Percentiles rank a stretch among this genome's conserved stretches.
Conservation (phyloP, 2,329 filamentous ascomycete species). For the Claviceps arundinis region DNA sequence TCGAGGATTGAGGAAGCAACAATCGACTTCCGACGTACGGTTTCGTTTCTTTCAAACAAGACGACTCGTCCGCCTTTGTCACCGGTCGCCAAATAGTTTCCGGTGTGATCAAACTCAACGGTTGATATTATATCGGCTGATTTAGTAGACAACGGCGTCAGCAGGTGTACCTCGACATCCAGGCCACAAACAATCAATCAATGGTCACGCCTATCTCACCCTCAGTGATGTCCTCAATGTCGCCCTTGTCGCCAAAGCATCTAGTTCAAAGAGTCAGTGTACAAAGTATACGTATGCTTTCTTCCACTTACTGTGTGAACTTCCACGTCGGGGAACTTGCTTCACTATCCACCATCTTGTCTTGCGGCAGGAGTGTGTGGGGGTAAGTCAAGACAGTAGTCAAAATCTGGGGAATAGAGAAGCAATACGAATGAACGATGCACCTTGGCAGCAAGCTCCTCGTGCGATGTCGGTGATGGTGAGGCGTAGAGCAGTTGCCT, state of each 20-base stretch:
- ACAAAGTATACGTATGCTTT: constrained; percentile 7
- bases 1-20: neutral
- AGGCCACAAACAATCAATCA: constrained; percentile 1
- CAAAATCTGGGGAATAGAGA: neutral
- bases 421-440: neutral
- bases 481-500: constrained; percentile 2
- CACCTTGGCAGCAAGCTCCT: neutral
- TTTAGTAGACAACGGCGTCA: constrained; percentile 11
- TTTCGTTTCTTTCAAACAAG: constrained; percentile 87
- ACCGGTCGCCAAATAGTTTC: constrained; percentile 80
- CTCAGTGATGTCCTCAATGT: constrained; percentile 98
- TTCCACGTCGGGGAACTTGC: constrained; percentile 95
- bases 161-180: constrained; percentile 7
- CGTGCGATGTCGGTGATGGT: constrained; percentile 3
- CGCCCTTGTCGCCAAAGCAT: constrained; percentile 98
- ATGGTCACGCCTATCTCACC: constrained; percentile 35
- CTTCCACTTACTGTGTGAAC: constrained; percentile 81
- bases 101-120: constrained; percentile 81
- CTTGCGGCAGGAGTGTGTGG: constrained; percentile 14
- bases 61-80: constrained; percentile 81
- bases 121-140: constrained; percentile 83
- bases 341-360: constrained; percentile 93
- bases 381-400: constrained; percentile 2
- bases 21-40: constrained; percentile 41
- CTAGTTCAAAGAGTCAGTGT: constrained; percentile 33